phyloP scores from a whole-genome alignment of 2,329 filamentous ascomycete genomes.

The Aspergillus uvarum region DNA sequence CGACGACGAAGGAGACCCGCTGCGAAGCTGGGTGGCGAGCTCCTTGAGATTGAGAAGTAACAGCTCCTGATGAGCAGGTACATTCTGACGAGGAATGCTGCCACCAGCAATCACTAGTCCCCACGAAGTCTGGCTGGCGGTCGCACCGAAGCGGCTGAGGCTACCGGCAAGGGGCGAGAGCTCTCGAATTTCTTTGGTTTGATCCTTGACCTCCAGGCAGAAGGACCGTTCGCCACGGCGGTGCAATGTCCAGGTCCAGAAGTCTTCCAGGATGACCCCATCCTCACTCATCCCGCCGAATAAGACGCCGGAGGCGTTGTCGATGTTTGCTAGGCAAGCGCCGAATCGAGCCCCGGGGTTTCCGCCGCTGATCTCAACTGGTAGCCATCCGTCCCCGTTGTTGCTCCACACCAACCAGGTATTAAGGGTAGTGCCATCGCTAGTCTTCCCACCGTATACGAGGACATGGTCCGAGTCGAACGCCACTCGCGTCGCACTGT shows the following conservation, averaged over 20 bases:
- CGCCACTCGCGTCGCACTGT: constrained; percentile 58
- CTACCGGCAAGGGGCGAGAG: constrained; percentile 31
- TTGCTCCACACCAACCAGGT: constrained; percentile 58
- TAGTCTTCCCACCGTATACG: constrained; percentile 62
- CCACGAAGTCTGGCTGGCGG: constrained; percentile 46
- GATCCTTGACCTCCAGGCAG: constrained; percentile 27
- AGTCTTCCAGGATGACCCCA: constrained; percentile 61
- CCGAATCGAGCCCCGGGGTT: constrained; percentile 56
- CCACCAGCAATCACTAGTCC: constrained; percentile 56
- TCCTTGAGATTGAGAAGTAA: constrained; percentile 38
- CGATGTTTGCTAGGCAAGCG: constrained; percentile 47
- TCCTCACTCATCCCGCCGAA: constrained; percentile 69
- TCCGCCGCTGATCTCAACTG: constrained; percentile 35
- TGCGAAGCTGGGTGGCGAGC: constrained; percentile 20
- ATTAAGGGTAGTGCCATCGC: constrained; percentile 49
- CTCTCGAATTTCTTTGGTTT: constrained; percentile 25
- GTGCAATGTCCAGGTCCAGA: constrained; percentile 64
- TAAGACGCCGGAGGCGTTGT: constrained; percentile 59
- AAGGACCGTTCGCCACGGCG: constrained; percentile 35
- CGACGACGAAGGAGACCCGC: constrained; percentile 17
- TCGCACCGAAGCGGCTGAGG: constrained; percentile 53
- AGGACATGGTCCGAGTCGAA: constrained; percentile 49
- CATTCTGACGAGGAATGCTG: constrained; percentile 40
- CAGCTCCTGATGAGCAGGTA: constrained; percentile 55
- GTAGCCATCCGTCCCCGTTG: constrained; percentile 51